These are phyloP conservation scores for Ogataea paraovalis DNA, from an alignment of 805 yeast genomes.

Conservation along the genomic window DNA sequence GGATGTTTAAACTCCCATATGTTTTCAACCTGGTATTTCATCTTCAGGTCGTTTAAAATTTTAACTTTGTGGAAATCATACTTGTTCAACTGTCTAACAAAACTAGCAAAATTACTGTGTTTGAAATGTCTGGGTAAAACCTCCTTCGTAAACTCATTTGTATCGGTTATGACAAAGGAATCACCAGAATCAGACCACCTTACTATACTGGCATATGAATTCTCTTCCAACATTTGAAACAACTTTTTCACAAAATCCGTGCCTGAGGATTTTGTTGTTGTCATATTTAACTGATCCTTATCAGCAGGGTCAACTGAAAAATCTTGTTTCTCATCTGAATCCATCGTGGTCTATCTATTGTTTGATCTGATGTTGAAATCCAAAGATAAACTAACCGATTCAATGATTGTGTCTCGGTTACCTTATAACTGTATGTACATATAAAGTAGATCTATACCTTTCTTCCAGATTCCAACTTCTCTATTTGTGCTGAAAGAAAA, in stretches of 20 bases:
- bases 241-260: slow-evolving; percentile 72
- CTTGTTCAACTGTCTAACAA: slow-evolving; percentile 92
- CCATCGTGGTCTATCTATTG: background rate
- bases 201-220: slow-evolving; percentile 69
- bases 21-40: slow-evolving; percentile 60
- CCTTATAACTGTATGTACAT: too few relatives aligned
- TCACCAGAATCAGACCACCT: slow-evolving; percentile 86
- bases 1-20: slow-evolving; percentile 94
- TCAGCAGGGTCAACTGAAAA: background rate
- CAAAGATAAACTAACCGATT: too few relatives aligned
- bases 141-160: slow-evolving; percentile 83
- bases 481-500: too few relatives aligned
- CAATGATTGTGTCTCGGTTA: too few relatives aligned
- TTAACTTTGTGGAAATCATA: slow-evolving; percentile 97
- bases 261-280: slow-evolving; percentile 12
- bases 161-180: slow-evolving; percentile 83
- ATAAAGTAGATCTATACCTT: too few relatives aligned
- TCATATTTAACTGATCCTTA: background rate
- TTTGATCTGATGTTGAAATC: background rate
- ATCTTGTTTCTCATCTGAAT: background rate
- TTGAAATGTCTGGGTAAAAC: slow-evolving; percentile 91
- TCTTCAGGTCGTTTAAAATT: slow-evolving; percentile 56
- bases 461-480: too few relatives aligned
- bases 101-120: slow-evolving; percentile 90
- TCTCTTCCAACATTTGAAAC: slow-evolving; percentile 81